These are phyloP conservation scores for Geotrichum bryndzae DNA, from an alignment of 1,139 yeast genomes.

Conservation along the genomic window DNA sequence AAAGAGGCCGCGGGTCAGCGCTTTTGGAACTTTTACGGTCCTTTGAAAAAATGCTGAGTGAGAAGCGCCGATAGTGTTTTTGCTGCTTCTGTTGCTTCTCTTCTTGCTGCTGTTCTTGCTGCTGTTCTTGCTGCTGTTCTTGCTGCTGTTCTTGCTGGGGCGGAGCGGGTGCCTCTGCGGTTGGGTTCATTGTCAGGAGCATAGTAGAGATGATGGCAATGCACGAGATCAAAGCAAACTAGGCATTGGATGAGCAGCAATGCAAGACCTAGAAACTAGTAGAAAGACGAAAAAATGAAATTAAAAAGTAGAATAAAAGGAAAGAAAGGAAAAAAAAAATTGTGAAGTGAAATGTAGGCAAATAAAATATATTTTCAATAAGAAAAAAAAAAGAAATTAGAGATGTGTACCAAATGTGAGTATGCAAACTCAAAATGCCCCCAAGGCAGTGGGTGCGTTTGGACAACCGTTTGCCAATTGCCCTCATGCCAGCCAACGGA, in stretches of 20 bases:
- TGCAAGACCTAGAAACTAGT: not conserved
- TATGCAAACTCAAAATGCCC: no score
- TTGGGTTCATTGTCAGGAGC: not conserved
- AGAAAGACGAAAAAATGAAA: not conserved
- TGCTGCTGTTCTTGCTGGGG: not conserved
- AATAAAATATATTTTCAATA: no score
- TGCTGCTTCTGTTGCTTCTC: not conserved
- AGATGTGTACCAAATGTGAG: no score
- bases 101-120: not conserved
- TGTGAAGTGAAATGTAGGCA: no score
- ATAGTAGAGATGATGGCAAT: not conserved
- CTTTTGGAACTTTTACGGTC: not conserved
- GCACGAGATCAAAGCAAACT: not conserved
- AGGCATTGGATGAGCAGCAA: not conserved
- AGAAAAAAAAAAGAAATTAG: no score
- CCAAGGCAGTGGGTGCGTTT: no score
- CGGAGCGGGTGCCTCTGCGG: not conserved
- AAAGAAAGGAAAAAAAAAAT: not conserved
- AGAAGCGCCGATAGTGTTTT: not conserved
- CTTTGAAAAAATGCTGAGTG: slow-evolving; percentile 1
- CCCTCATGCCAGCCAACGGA: no score
- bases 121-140: not conserved
- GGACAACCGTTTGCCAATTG: no score
- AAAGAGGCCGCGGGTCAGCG: not conserved
- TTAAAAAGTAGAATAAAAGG: not conserved